Evolutionary conservation across 2,329 filamentous ascomycete genomes (phyloP).

Genomic region (Hypoxylon sp.): DNA sequence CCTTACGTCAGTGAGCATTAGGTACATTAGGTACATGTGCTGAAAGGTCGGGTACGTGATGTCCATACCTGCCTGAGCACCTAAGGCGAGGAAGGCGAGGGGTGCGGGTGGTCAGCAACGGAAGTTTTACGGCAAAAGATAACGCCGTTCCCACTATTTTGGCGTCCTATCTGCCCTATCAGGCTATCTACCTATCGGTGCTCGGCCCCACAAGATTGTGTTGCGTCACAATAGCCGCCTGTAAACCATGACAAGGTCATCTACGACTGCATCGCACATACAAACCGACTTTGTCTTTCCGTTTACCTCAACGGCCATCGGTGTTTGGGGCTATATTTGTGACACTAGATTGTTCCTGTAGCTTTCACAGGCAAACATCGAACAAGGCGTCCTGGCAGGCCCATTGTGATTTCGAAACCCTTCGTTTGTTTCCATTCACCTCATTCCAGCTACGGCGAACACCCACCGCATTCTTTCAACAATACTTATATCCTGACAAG

Average conservation of each 20-base stretch:
- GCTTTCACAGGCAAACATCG: constrained; percentile 9
- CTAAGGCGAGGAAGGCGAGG: not conserved
- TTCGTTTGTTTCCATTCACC: constrained; percentile 20
- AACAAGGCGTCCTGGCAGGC: constrained; percentile 8
- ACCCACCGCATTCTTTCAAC: not conserved
- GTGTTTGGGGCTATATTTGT: constrained; percentile 19
- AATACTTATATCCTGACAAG: not conserved
- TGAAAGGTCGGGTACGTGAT: not conserved
- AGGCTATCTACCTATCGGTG: constrained; percentile 17
- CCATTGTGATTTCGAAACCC: constrained; percentile 14
- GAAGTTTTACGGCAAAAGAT: constrained; percentile 31
- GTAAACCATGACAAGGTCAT: constrained; percentile 25
- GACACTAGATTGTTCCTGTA: constrained; percentile 5
- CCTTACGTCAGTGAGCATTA: not conserved
- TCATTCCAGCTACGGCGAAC: not conserved
- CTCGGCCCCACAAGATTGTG: constrained; percentile 33
- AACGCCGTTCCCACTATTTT: constrained; percentile 18
- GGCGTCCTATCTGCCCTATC: constrained; percentile 14
- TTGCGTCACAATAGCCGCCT: constrained; percentile 50
- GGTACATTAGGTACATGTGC: too few relatives aligned
- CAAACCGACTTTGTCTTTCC: constrained; percentile 26
- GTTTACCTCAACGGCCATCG: constrained; percentile 5
- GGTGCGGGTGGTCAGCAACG: constrained; percentile 8
- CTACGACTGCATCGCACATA: constrained; percentile 19
- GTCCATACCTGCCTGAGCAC: constrained; percentile 1